phyloP scores from a whole-genome alignment of 1,139 yeast species.

The Taphrina flavorubra region DNA sequence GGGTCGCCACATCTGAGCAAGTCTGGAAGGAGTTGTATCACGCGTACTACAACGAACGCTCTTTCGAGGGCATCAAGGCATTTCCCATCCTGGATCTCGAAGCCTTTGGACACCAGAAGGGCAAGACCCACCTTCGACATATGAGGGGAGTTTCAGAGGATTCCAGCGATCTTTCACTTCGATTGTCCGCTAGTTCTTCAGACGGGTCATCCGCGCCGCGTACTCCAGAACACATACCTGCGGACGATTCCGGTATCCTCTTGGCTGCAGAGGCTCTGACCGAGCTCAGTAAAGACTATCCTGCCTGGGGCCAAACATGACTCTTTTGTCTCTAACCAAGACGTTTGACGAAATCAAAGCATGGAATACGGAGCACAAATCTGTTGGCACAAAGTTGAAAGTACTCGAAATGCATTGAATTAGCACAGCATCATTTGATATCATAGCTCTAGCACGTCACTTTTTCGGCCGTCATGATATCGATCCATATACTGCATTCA shows the following conservation, averaged over 20 bases:
- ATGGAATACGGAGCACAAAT: too few species aligned
- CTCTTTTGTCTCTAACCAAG: neutral
- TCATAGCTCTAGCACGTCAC: too few species aligned
- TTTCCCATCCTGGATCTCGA: conserved; percentile 17
- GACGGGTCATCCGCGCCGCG: neutral
- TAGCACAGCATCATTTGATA: neutral
- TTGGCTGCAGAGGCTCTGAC: conserved; percentile 11
- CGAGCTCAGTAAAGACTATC: conserved; percentile 7
- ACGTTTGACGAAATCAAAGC: neutral
- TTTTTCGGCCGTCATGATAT: too few species aligned
- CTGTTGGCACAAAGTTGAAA: too few species aligned
- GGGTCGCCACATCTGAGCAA: conserved; percentile 28
- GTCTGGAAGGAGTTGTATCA: conserved; percentile 35
- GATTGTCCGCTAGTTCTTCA: neutral
- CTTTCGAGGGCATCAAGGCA: conserved; percentile 33
- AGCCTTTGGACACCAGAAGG: conserved; percentile 15
- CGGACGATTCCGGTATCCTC: neutral
- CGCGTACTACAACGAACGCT: conserved; percentile 19
- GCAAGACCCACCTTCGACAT: conserved; percentile 3
- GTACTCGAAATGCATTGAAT: neutral
- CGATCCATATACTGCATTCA: too few species aligned
- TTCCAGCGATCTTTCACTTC: neutral
- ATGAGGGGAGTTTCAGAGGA: conserved; percentile 2
- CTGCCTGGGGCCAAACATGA: neutral
- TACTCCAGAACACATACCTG: neutral